Evolutionary conservation across 2,329 filamentous ascomycete species (phyloP).

Genomic region (Coniochaeta ligniaria): DNA sequence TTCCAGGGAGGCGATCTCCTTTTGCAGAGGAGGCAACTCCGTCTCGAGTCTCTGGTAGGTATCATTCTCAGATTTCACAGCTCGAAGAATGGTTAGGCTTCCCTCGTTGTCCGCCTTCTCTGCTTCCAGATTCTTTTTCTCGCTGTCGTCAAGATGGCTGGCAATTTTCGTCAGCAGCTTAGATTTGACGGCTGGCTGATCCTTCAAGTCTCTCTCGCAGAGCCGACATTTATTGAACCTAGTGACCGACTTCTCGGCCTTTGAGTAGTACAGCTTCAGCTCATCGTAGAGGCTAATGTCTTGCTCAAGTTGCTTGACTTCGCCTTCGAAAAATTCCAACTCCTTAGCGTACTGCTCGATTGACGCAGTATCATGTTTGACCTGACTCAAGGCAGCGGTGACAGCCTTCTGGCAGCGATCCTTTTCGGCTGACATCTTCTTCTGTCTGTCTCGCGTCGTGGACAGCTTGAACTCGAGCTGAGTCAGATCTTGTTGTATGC

Average conservation of each 20-base stretch:
- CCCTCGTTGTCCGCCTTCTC: slow-evolving; percentile 52
- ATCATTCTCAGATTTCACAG: slow-evolving; percentile 63
- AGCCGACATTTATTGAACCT: slow-evolving; percentile 68
- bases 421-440: slow-evolving; percentile 56
- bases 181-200: slow-evolving; percentile 51
- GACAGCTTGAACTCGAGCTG: slow-evolving; percentile 69
- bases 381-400: slow-evolving; percentile 35
- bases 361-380: slow-evolving; percentile 29
- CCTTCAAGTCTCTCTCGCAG: slow-evolving; percentile 64
- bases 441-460: slow-evolving; percentile 55
- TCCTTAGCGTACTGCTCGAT: slow-evolving; percentile 49
- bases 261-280: slow-evolving; percentile 63
- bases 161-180: slow-evolving; percentile 61
- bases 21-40: slow-evolving; percentile 64
- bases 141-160: slow-evolving; percentile 52
- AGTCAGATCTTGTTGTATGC: slow-evolving; percentile 63
- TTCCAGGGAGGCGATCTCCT: slow-evolving; percentile 47
- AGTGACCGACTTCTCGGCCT: slow-evolving; percentile 59
- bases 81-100: slow-evolving; percentile 52
- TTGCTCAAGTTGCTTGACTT: slow-evolving; percentile 55
- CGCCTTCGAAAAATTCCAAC: slow-evolving; percentile 38
- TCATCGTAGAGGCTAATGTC: slow-evolving; percentile 64
- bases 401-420: slow-evolving; percentile 53
- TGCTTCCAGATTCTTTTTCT: slow-evolving; percentile 46
- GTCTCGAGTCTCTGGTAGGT: slow-evolving; percentile 61